phyloP scores from a whole-genome alignment of 129 eudicot genomes.

The Cynara cardunculus region DNA sequence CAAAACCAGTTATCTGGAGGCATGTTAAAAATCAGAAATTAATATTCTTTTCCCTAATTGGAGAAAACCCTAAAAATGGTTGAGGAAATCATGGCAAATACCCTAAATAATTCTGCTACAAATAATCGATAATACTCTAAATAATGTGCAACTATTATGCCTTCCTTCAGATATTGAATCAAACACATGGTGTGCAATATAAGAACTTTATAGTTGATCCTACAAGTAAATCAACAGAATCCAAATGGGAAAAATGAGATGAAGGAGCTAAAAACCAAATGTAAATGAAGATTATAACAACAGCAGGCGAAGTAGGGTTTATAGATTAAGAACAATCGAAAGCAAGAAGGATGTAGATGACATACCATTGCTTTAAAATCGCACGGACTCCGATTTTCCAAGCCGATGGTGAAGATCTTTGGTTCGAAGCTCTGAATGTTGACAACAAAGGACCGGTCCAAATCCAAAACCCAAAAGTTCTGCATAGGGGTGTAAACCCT shows the following conservation, averaged over 20 bases:
- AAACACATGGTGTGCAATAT: neutral
- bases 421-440: no score
- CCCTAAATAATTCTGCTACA: neutral
- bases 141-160: neutral
- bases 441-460: no score
- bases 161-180: neutral
- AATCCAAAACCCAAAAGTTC: no score
- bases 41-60: neutral
- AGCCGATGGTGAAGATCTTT: neutral
- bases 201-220: neutral
- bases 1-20: neutral
- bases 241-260: neutral
- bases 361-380: neutral
- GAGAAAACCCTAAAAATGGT: neutral
- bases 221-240: neutral
- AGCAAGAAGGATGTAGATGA: neutral
- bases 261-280: neutral
- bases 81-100: neutral
- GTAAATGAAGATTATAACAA: neutral
- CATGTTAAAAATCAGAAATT: neutral
- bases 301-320: neutral
- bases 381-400: neutral
- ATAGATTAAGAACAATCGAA: no score
- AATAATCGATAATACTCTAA: no score
- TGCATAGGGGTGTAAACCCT: no score